phyloP scores from a whole-genome alignment of 2,329 filamentous ascomycete genomes.

The Chrysoporthe puriensis region DNA sequence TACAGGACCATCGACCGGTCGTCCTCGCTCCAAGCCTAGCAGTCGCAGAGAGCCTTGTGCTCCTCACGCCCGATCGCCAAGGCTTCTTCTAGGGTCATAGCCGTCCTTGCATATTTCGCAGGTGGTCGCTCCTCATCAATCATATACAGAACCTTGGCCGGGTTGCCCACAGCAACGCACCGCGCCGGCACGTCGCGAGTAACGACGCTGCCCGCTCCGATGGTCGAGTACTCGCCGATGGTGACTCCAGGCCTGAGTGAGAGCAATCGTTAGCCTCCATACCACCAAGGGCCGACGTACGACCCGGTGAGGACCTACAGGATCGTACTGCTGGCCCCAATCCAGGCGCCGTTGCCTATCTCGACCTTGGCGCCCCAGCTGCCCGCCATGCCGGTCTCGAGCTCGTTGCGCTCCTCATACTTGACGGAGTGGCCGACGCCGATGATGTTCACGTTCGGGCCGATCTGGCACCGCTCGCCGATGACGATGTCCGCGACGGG shows the following conservation, averaged over 20 bases:
- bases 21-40: not conserved
- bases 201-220: conserved; percentile 38
- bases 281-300: not conserved
- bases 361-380: conserved; percentile 38
- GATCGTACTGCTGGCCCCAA: conserved; percentile 43
- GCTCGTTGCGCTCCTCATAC: conserved; percentile 35
- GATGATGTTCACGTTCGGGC: conserved; percentile 38
- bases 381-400: conserved; percentile 30
- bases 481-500: conserved; percentile 41
- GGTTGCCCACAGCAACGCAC: conserved; percentile 35
- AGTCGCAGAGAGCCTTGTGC: not conserved
- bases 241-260: conserved; percentile 35
- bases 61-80: conserved; percentile 28
- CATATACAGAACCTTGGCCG: conserved; percentile 32
- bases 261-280: conserved; percentile 10
- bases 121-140: conserved; percentile 20
- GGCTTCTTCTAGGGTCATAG: conserved; percentile 27
- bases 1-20: not conserved
- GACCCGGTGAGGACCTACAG: conserved; percentile 32
- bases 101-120: conserved; percentile 13
- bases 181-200: conserved; percentile 35
- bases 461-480: conserved; percentile 38
- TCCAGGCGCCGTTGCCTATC: conserved; percentile 45
- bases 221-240: conserved; percentile 37
- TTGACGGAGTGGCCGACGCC: conserved; percentile 36